Evolutionary conservation across 495 filamentous ascomycete genomes (phyloP), one percentile per base, ranked within the genome.

Genomic region (Podospora tetraspora): DNA sequence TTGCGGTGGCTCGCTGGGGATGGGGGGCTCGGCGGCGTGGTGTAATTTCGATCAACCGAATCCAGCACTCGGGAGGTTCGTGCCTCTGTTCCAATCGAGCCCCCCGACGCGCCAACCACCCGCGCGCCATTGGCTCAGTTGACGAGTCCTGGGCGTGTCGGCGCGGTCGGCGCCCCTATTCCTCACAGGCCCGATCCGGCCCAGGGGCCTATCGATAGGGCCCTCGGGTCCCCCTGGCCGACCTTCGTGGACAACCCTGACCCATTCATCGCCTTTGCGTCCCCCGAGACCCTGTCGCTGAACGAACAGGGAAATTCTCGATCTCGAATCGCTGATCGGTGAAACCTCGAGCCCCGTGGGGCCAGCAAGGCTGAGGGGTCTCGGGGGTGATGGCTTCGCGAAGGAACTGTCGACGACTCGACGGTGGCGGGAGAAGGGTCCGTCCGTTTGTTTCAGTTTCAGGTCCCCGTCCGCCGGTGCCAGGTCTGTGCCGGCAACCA

Each of bases 1-100:
- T 61, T 56, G 58, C 34, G 11, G 11, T 37, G 13, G 61, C 62
- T 32, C 63, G 23, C 62, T 59, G 62, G 29, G 29, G 34, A 43
- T 34, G 63, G 59, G 65, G 56, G 27, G 27, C 62, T 29, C 30
- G 59, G 63, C 62, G 66, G 67, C 71, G 65, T 73, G 69, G 70
- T 75, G 72, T 72, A 75, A 75, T 73, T 75, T 74, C 70, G 72
- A 74, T 74, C 72, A 61, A 69, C 72, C 69, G 57, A 69, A 74
- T 71, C 56, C 63, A 72, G 71, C 34, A 74, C 62, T 58, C 61
- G 73, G 68, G 71, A 30, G 69, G 30, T 68, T 64, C 73, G 73
- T 70, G 69, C 62, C 12, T 56, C 63, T 59, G 61, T 43, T 32
- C 25, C 61, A 63, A 32, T 43, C 29, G 37, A 64, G 43, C 43